These are phyloP conservation scores for Euphorbia celastroides DNA, from an alignment of 441 rosid species.

Conservation along the genomic window DNA sequence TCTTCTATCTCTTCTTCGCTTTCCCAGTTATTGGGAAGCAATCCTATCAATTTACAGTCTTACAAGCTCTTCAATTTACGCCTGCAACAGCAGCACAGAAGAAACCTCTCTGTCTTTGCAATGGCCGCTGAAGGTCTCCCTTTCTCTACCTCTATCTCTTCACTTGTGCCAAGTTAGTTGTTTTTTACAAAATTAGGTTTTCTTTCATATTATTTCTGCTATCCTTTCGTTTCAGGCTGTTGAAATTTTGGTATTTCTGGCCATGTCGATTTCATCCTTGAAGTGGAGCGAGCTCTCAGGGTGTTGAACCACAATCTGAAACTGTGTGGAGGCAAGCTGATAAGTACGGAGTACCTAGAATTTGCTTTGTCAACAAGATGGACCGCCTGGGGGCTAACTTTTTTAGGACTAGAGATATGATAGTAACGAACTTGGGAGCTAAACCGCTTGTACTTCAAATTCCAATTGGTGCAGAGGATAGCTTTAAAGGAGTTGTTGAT, in stretches of 20 bases:
- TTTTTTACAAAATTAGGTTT: not conserved
- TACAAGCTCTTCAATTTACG: constrained; percentile 20
- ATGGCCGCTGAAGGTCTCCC: constrained; percentile 55
- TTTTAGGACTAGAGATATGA: constrained; percentile 90
- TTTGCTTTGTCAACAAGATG: constrained; percentile 96
- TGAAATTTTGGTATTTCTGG: constrained; percentile 32
- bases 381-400: constrained; percentile 96
- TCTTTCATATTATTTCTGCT: not conserved
- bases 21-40: constrained; percentile 45
- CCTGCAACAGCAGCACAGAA: constrained; percentile 26
- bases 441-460: constrained; percentile 84
- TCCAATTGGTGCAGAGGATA: constrained; percentile 91
- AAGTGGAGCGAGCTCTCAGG: constrained; percentile 92
- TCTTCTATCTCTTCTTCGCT: constrained; percentile 43
- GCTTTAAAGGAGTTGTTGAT: constrained; percentile 73
- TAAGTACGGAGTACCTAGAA: constrained; percentile 91
- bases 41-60: constrained; percentile 30
- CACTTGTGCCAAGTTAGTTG: not conserved
- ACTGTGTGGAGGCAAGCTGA: constrained; percentile 99
- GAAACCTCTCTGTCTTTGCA: constrained; percentile 65
- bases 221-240: not conserved
- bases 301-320: constrained; percentile 98
- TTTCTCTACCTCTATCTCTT: constrained; percentile 15
- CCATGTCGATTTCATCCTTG: constrained; percentile 94
- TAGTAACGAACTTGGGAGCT: constrained; percentile 87